Conservation (phyloP, 2,329 filamentous ascomycete species). For the Phoma herbarum region DNA sequence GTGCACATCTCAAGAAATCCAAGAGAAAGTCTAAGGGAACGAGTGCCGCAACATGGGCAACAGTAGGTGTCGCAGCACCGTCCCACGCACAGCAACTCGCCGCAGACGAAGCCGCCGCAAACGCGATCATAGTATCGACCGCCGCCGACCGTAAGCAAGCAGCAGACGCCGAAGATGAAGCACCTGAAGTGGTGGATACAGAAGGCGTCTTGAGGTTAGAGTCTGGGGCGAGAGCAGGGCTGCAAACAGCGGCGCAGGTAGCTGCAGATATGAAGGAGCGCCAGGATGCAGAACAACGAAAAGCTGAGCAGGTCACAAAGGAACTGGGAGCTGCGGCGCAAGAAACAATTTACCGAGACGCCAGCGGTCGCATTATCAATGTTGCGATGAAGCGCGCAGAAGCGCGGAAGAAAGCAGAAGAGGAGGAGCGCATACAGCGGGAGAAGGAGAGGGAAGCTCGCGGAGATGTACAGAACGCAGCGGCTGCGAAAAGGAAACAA, state of each 20-base stretch:
- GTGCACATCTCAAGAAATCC: slow-evolving; percentile 50
- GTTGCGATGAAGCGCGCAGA: slow-evolving; percentile 90
- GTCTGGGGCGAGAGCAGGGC: slow-evolving; percentile 83
- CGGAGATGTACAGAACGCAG: slow-evolving; percentile 83
- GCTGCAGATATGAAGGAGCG: slow-evolving; percentile 65
- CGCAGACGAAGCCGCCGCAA: slow-evolving; percentile 76
- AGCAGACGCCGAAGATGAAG: slow-evolving; percentile 57
- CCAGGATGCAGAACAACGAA: slow-evolving; percentile 68
- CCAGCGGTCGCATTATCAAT: slow-evolving; percentile 92
- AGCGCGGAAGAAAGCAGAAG: slow-evolving; percentile 79
- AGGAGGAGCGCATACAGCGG: slow-evolving; percentile 70
- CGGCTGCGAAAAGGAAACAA: slow-evolving; percentile 71
- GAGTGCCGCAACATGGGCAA: slow-evolving; percentile 68
- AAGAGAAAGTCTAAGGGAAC: slow-evolving; percentile 68
- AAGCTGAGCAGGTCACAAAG: slow-evolving; percentile 52
- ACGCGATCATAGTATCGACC: slow-evolving; percentile 78
- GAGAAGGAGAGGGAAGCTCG: slow-evolving; percentile 75
- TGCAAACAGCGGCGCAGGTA: slow-evolving; percentile 85
- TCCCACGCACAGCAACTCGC: slow-evolving; percentile 66
- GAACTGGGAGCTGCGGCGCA: slow-evolving; percentile 52
- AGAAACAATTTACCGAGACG: slow-evolving; percentile 95
- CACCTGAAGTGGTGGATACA: slow-evolving; percentile 49
- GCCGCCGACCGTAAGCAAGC: slow-evolving; percentile 68
- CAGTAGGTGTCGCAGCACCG: slow-evolving; percentile 64
- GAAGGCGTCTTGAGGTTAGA: slow-evolving; percentile 72